Conservation (phyloP, 768 basidiomycete genomes). For the Lactarius trivialis region DNA sequence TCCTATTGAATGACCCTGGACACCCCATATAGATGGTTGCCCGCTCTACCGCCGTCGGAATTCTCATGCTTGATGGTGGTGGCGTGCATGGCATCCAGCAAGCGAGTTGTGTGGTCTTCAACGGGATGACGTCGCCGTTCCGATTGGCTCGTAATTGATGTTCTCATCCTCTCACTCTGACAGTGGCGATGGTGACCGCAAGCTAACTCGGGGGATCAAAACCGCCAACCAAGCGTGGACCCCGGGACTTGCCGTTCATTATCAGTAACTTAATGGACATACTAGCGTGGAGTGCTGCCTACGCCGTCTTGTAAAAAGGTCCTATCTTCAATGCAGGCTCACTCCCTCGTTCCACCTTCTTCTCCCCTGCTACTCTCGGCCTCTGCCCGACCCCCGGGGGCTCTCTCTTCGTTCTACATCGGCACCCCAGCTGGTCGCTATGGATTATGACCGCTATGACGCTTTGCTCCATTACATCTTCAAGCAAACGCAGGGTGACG, state of each 20-base stretch:
- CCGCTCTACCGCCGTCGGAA: not conserved
- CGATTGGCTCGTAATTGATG: not conserved
- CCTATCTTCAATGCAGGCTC: not conserved
- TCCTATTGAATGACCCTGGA: not conserved
- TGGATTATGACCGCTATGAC: constrained; percentile 40
- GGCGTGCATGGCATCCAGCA: not conserved
- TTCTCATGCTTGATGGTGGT: not conserved
- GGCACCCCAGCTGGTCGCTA: constrained; percentile 16
- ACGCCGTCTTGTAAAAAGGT: constrained; percentile 10
- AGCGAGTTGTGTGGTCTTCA: not conserved
- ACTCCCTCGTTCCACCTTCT: not conserved
- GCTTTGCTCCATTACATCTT: constrained; percentile 40
- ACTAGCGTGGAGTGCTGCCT: not conserved
- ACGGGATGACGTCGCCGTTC: not conserved
- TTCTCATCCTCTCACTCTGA: not conserved
- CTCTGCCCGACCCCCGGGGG: not conserved
- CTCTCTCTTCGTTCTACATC: not conserved
- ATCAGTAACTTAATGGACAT: not conserved
- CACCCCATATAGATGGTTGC: not conserved
- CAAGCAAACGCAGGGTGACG: constrained; percentile 45
- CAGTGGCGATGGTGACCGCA: not conserved
- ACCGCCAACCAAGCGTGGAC: not conserved
- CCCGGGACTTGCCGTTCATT: not conserved
- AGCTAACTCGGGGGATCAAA: not conserved
- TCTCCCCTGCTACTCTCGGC: not conserved